These are phyloP conservation scores for Euptelea pleiosperma DNA, from an alignment of 164 flowering plant species.

Conservation along the genomic window DNA sequence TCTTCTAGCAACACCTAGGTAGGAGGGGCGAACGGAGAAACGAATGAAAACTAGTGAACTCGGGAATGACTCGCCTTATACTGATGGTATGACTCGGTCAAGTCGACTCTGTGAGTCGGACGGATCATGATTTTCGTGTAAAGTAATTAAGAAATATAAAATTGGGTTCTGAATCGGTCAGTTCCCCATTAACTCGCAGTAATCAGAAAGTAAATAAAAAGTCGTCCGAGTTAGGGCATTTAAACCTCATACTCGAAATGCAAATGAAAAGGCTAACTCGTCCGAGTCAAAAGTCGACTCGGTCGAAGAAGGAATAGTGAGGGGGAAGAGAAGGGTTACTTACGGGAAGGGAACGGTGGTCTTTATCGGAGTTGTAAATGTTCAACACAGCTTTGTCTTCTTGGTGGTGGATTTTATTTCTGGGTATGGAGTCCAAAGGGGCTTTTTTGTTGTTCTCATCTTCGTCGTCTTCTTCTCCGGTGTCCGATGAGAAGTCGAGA, in stretches of 20 bases:
- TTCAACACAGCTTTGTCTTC: constrained; percentile 3
- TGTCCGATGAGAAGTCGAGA: constrained; percentile 42
- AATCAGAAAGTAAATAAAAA: too few species aligned
- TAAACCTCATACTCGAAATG: too few species aligned
- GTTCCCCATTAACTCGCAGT: too few species aligned
- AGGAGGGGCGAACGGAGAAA: neutral
- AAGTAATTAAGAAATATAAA: too few species aligned
- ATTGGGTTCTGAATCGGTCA: too few species aligned
- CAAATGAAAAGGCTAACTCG: neutral
- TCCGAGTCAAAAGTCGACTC: constrained; percentile 9
- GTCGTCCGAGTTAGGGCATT: too few species aligned
- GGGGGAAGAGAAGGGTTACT: constrained; percentile 7
- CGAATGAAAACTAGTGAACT: neutral
- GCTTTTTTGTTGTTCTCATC: constrained; percentile 5
- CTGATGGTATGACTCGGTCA: too few species aligned
- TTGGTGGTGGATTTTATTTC: constrained; percentile 1
- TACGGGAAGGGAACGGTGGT: constrained; percentile 17
- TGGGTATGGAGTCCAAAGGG: constrained; percentile 1
- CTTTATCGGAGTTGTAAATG: constrained; percentile 11
- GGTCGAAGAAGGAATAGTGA: neutral
- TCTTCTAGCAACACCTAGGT: constrained; percentile 38
- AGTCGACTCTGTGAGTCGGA: neutral
- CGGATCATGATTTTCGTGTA: too few species aligned
- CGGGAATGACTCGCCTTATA: neutral
- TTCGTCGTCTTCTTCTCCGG: constrained; percentile 35